Conservation (phyloP, 345 rosid species). For the Aquilaria malaccensis region DNA sequence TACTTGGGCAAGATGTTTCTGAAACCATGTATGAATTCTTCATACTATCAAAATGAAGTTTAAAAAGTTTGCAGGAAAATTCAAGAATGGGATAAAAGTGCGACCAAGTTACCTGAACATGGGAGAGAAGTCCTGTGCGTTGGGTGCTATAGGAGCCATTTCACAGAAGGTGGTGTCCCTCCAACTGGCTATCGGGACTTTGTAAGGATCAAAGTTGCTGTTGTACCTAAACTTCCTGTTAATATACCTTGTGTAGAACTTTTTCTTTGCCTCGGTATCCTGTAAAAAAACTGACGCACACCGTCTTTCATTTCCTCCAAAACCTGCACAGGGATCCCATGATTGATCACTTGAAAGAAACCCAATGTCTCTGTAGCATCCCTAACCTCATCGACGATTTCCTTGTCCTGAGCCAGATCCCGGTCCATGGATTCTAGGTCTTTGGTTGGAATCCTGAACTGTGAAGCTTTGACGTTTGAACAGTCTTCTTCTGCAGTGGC, state of each 20-base stretch:
- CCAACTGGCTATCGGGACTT: neutral
- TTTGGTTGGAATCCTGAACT: neutral
- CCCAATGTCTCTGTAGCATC: neutral
- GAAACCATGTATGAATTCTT: neutral
- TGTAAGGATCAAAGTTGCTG: slow-evolving; percentile 2
- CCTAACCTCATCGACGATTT: neutral
- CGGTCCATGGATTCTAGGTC: neutral
- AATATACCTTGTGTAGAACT: neutral
- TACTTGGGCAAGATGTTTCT: slow-evolving; percentile 8
- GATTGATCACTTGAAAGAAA: slow-evolving; percentile 3
- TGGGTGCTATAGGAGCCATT: slow-evolving; percentile 7
- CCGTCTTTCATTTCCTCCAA: slow-evolving; percentile 4
- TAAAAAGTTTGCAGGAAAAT: neutral
- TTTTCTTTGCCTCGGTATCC: neutral
- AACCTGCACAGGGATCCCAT: slow-evolving; percentile 3
- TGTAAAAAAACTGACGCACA: neutral
- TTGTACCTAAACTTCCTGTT: neutral
- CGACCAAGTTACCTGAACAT: neutral
- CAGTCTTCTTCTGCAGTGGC: neutral
- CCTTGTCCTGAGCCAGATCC: neutral
- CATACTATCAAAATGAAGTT: too few species aligned
- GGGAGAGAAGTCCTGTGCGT: neutral
- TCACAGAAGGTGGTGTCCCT: neutral
- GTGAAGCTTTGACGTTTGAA: neutral
- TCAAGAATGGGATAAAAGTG: neutral